Evolutionary conservation across 768 basidiomycete species (phyloP), one percentile per base, ranked within the genome.

Genomic region (Phanerochaete sordida): DNA sequence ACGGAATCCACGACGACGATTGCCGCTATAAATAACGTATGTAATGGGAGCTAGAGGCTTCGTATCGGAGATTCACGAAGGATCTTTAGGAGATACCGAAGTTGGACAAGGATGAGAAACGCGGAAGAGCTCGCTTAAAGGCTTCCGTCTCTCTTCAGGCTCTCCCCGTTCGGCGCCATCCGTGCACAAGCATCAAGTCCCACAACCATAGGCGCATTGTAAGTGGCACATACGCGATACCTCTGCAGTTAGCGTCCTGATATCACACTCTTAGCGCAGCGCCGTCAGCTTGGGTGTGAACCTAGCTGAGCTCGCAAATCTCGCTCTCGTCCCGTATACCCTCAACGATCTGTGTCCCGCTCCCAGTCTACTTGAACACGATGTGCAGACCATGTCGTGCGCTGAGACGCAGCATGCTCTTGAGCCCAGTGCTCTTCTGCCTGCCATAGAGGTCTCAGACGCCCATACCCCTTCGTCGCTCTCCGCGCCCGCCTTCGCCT

Each of bases 91-190:
- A n/a, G n/a, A n/a, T n/a, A n/a, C n/a, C n/a, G n/a, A n/a, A n/a
- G n/a, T n/a, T n/a, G 33, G 50, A 30, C 50, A 12, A 51, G 30
- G 16, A n/a, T n/a, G 2, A 31, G 4, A 2, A 19, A 31, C 5
- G n/a, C 50, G 26, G 57, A 58, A 16, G 15, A 51, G 24, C 35
- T 37, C 16, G 15, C 15, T 52, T 16, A 2, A 24, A 59, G 19
- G 58, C 58, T n/a, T 31, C 26, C 21, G 49, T 52, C 27, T 13
- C 50, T 23, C 49, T 49, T 13, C 43, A 59, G 21, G 58, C 52
- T 6, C 48, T 59, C 15, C 19, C 37, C 24, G 28, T 59, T 12
- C 23, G 26, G 12, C 35, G 19, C 50, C 35, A 31, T 16, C 43
- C 47, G 26, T 26, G 31, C 27, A 26, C 47, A 1, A 15, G n/a